Evolutionary conservation across 2,329 filamentous ascomycete genomes (phyloP), one percentile per base, ranked within the genome.

Genomic region (Hymenoscyphus infarciens): DNA sequence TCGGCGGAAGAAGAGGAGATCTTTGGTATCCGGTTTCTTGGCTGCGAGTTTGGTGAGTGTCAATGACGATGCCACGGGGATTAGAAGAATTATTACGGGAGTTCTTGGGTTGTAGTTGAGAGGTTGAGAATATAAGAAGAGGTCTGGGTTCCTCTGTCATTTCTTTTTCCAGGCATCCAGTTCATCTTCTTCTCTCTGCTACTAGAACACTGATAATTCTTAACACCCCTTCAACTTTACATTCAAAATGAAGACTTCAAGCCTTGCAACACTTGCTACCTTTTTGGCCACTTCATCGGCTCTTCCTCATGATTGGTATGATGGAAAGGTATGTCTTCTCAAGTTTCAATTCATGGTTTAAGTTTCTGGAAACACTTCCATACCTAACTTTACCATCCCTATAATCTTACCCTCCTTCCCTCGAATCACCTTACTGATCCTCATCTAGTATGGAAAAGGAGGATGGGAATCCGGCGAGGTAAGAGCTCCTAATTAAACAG

Each of bases 181-280:
- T 15, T n/a, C 52, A 31, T 55, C 27, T 7, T 8, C 31, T 56
- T 56, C 53, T 31, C 13, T 7, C 29, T 25, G 13, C 45, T 6
- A 25, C 19, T 27, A 57, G 38, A 13, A 57, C 33, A 39, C 19
- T 16, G 19, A 57, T 25, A 57, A 4, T n/a, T 56, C 54, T 38
- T 38, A 33, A 7, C 25, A 27, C 11, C 25, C n/a, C 8, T 25
- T 16, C 35, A 27, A 57, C 8, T 15, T 8, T n/a, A 35, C 25
- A 56, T 27, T 56, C 45, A 52, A 52, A 25, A 52, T 52, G 45
- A 22, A 52, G 45, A 52, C 45, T 52, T 52, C 45, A 22, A 25
- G 11, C 45, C 19, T 52, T 25, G 53, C 53, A 33, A 31, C 15
- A 5, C 13, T 56, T 35, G 27, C 31, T n/a, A 13, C 27, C 27